These are phyloP conservation scores for Aspergillus oerlinghausenensis DNA, from an alignment of 2,329 filamentous ascomycete genomes.

Conservation along the genomic window DNA sequence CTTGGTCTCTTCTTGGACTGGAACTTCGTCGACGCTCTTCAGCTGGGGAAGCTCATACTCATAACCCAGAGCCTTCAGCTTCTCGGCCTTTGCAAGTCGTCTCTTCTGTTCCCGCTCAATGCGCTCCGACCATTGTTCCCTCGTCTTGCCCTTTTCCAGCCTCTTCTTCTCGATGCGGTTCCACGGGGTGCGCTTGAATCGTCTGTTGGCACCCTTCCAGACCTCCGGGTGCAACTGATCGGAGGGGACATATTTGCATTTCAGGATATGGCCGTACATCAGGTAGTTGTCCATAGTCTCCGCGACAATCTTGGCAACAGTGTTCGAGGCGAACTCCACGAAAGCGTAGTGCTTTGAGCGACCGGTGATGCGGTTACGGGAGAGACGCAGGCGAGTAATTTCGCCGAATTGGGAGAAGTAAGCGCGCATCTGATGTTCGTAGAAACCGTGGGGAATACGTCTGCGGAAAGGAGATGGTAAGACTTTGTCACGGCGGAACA, in stretches of 20 bases:
- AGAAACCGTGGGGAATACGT: slow-evolving; percentile 91
- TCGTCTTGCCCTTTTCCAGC: slow-evolving; percentile 67
- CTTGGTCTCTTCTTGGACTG: slow-evolving; percentile 36
- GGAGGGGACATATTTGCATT: slow-evolving; percentile 72
- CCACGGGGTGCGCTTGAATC: slow-evolving; percentile 84
- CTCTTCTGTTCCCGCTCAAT: slow-evolving; percentile 68
- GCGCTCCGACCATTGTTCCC: slow-evolving; percentile 73
- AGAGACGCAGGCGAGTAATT: slow-evolving; percentile 73
- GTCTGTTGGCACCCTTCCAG: slow-evolving; percentile 85
- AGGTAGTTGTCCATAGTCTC: slow-evolving; percentile 98
- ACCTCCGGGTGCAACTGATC: slow-evolving; percentile 75
- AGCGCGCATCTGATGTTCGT: slow-evolving; percentile 87
- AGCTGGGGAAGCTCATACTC: slow-evolving; percentile 71
- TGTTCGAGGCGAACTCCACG: slow-evolving; percentile 72
- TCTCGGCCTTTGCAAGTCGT: slow-evolving; percentile 64
- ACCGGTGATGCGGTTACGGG: slow-evolving; percentile 87
- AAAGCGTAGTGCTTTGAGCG: slow-evolving; percentile 92
- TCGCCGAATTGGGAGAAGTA: slow-evolving; percentile 93
- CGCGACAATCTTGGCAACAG: slow-evolving; percentile 85
- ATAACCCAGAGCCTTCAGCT: slow-evolving; percentile 77
- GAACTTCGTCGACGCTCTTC: slow-evolving; percentile 57
- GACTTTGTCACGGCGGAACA: neutral
- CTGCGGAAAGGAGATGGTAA: slow-evolving; percentile 31
- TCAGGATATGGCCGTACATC: slow-evolving; percentile 88
- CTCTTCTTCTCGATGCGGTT: slow-evolving; percentile 77